Percentiles rank a stretch among this genome's conserved stretches.
phyloP scores from a whole-genome alignment of 306 rosid genomes.

The Erythrophleum fordii region DNA sequence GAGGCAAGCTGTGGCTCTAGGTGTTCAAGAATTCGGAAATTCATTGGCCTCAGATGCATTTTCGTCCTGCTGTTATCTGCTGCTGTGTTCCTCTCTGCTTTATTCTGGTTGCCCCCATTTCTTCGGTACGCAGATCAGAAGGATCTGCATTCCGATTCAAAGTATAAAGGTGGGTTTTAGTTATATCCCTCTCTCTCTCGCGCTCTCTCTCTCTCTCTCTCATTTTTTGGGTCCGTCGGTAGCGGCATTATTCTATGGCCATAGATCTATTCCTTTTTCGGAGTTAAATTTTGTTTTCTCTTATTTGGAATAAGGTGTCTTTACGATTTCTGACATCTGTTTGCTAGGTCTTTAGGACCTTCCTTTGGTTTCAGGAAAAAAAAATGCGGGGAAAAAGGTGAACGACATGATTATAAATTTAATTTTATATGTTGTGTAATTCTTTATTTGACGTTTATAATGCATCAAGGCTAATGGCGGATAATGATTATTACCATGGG shows the following conservation, averaged over 20 bases:
- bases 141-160: constrained; percentile 60
- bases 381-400: neutral
- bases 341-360: constrained; percentile 26
- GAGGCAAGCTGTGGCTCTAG: constrained; percentile 41
- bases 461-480: neutral
- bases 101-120: constrained; percentile 77
- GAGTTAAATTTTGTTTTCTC: neutral
- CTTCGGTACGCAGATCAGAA: constrained; percentile 58
- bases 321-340: constrained; percentile 14
- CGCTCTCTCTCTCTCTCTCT: neutral
- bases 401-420: neutral
- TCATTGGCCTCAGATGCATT: constrained; percentile 65
- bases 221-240: constrained; percentile 19
- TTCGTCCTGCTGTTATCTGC: constrained; percentile 59
- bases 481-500: constrained; percentile 13
- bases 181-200: neutral
- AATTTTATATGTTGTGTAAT: neutral
- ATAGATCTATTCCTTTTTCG: constrained; percentile 49
- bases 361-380: constrained; percentile 33
- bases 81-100: constrained; percentile 70
- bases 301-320: neutral
- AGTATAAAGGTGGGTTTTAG: constrained; percentile 60
- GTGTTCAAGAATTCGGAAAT: constrained; percentile 44
- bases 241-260: constrained; percentile 30
- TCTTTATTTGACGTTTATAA: constrained; percentile 13